Evolutionary conservation across 1,139 yeast species (phyloP), one percentile per base, ranked within the genome.

Genomic region (Geotrichum cucujoidarum): DNA sequence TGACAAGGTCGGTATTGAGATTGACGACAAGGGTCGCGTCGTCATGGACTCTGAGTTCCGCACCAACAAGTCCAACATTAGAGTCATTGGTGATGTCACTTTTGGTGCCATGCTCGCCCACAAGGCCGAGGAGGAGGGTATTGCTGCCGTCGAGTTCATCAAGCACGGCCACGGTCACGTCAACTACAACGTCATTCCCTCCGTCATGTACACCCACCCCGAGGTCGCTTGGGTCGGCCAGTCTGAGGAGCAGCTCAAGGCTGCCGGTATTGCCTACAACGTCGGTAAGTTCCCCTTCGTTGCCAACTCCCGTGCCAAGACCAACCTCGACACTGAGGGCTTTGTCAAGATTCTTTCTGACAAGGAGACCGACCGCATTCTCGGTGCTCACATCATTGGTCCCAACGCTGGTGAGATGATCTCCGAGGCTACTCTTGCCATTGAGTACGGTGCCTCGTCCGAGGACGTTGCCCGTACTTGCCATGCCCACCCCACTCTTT

Each of bases 331-430:
- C 70, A 83, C 97, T 50, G 98, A 94, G 60, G 99, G 99, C 52
- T 86, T 90, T 61, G 98, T 92, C 65, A 94, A 94, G 77, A 81
- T 92, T 68, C 70, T 94, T 57, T 90, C 95, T 56, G 98, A 94
- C 69, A 92, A 95, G 63, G 96, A 92, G 72, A 90, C 98, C 55
- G 96, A 94, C 73, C 81, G 98, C 68, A 80, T 94, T 38, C 76
- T 94, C 60, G 99, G 98, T 69, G 92, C 87, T 56, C 99, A 94
- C 74, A 92, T 94, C 68, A 83, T 90, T 60, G 98, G 98, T 61
- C 87, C 98, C 60, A 88, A 87, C 65, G 99, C 99, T 52, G 98
- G 99, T 73, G 99, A 94, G 77, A 88, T 94, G 96, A 92, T 94
- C 67, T 97, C 95, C 58, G 98, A 94, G 75, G 97, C 90, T 55